Percentiles rank a stretch among this genome's conserved stretches.
These are phyloP conservation scores for Pleomassaria siparia DNA, from an alignment of 2,329 filamentous ascomycete species.

Conservation along the genomic window DNA sequence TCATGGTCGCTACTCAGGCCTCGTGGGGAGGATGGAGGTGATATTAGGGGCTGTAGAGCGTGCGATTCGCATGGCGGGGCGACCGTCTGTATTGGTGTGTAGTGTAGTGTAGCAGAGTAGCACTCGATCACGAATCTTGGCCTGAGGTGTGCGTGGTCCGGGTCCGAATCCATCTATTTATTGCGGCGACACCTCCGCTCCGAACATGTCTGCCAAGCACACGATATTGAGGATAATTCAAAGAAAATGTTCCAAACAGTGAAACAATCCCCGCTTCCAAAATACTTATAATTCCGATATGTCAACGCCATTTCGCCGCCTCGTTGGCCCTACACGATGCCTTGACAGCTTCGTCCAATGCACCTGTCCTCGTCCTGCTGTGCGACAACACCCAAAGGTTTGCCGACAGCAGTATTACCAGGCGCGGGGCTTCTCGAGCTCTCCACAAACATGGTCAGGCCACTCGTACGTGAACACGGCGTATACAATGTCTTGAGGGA, in stretches of 20 bases:
- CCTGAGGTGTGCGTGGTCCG: not conserved
- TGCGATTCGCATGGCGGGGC: conserved; percentile 25
- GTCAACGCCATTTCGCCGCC: conserved; percentile 25
- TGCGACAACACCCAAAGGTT: not conserved
- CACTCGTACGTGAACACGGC: conserved; percentile 30
- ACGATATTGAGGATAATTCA: not conserved
- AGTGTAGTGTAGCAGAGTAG: no score
- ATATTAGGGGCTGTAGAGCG: conserved; percentile 3
- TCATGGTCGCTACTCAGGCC: conserved; percentile 24
- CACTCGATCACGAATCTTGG: not conserved
- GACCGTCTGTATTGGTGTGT: conserved; percentile 13
- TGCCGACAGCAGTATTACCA: conserved; percentile 20
- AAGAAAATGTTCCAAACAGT: not conserved
- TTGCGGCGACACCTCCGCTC: conserved; percentile 1
- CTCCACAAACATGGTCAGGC: conserved; percentile 31
- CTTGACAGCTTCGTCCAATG: conserved; percentile 15
- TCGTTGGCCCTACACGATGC: conserved; percentile 6
- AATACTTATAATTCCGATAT: conserved; percentile 14
- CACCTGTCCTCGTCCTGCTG: conserved; percentile 14
- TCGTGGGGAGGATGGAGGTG: conserved; percentile 9
- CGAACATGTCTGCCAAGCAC: not conserved
- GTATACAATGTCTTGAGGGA: not conserved
- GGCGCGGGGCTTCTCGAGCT: conserved; percentile 30
- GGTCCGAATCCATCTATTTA: not conserved
- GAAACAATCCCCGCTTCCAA: not conserved